These are phyloP conservation scores for Catunica adiposa DNA, from an alignment of 2,329 filamentous ascomycete genomes.

Conservation along the genomic window DNA sequence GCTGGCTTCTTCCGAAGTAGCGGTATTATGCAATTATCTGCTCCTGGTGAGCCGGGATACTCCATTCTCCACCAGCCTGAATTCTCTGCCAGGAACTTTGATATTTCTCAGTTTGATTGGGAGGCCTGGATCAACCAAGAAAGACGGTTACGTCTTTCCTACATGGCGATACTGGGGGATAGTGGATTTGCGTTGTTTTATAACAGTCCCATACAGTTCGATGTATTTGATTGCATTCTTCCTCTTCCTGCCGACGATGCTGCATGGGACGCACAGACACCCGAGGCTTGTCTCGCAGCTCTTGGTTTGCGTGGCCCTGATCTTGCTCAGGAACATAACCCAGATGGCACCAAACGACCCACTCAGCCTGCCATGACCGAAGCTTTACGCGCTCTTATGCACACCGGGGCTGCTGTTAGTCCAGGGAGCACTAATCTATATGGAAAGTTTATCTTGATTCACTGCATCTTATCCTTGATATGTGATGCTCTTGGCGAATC, in stretches of 20 bases:
- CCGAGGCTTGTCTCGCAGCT: slow-evolving; percentile 44
- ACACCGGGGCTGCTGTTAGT: slow-evolving; percentile 41
- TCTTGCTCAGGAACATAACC: slow-evolving; percentile 38
- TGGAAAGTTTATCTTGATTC: slow-evolving; percentile 58
- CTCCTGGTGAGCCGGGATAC: slow-evolving; percentile 19
- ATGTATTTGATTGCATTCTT: slow-evolving; percentile 45
- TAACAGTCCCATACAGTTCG: slow-evolving; percentile 47
- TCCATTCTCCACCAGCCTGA: slow-evolving; percentile 45
- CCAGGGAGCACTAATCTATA: slow-evolving; percentile 53
- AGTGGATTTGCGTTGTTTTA: slow-evolving; percentile 53
- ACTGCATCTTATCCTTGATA: slow-evolving; percentile 49
- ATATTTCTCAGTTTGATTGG: slow-evolving; percentile 46
- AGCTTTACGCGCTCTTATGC: slow-evolving; percentile 44
- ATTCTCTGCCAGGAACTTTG: slow-evolving; percentile 29
- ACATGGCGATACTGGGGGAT: slow-evolving; percentile 48
- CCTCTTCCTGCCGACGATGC: slow-evolving; percentile 59
- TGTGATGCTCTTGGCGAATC: slow-evolving; percentile 28
- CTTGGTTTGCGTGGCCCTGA: slow-evolving; percentile 45
- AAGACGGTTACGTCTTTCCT: slow-evolving; percentile 47
- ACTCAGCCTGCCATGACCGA: slow-evolving; percentile 49
- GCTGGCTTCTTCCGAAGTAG: not conserved
- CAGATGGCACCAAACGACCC: slow-evolving; percentile 43
- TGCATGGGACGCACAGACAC: slow-evolving; percentile 50
- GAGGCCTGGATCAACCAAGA: slow-evolving; percentile 53
- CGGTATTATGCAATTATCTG: slow-evolving; percentile 1